phyloP scores from a whole-genome alignment of 2,329 filamentous ascomycete genomes.

The Lachnellula arida region DNA sequence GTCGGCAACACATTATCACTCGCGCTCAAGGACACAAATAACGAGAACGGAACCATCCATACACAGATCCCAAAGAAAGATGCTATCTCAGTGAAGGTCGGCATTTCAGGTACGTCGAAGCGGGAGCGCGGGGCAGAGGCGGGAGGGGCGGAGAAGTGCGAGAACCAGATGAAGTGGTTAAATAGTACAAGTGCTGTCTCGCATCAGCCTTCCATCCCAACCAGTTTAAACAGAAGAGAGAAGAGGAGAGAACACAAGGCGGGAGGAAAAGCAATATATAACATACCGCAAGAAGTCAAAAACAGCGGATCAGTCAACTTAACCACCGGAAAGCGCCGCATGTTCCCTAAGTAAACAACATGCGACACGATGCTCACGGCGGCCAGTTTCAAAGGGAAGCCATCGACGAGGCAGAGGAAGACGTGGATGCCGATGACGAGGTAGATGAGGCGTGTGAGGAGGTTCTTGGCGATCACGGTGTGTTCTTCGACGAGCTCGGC shows the following conservation, averaged over 20 bases:
- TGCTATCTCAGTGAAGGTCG: slow-evolving; percentile 88
- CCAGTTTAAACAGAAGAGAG: neutral
- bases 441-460: slow-evolving; percentile 85
- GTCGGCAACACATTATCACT: slow-evolving; percentile 93
- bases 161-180: slow-evolving; percentile 97
- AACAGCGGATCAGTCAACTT: slow-evolving; percentile 86
- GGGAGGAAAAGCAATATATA: neutral
- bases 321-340: slow-evolving; percentile 69
- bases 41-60: slow-evolving; percentile 90
- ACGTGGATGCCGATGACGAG: slow-evolving; percentile 68
- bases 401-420: slow-evolving; percentile 73
- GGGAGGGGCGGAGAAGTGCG: slow-evolving; percentile 72
- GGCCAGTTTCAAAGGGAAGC: slow-evolving; percentile 75
- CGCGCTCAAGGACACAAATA: slow-evolving; percentile 91
- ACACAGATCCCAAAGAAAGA: slow-evolving; percentile 95
- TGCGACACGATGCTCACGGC: slow-evolving; percentile 75
- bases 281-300: slow-evolving; percentile 71
- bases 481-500: slow-evolving; percentile 98
- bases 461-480: slow-evolving; percentile 82
- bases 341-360: slow-evolving; percentile 81
- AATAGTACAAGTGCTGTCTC: slow-evolving; percentile 67
- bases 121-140: slow-evolving; percentile 54
- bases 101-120: slow-evolving; percentile 62
- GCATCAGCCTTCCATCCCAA: slow-evolving; percentile 17
- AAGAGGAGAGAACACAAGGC: neutral